Percentiles rank a stretch among this genome's conserved stretches.
Evolutionary conservation across 2,329 filamentous ascomycete genomes (phyloP).

Genomic region (Ophiostoma sp.): DNA sequence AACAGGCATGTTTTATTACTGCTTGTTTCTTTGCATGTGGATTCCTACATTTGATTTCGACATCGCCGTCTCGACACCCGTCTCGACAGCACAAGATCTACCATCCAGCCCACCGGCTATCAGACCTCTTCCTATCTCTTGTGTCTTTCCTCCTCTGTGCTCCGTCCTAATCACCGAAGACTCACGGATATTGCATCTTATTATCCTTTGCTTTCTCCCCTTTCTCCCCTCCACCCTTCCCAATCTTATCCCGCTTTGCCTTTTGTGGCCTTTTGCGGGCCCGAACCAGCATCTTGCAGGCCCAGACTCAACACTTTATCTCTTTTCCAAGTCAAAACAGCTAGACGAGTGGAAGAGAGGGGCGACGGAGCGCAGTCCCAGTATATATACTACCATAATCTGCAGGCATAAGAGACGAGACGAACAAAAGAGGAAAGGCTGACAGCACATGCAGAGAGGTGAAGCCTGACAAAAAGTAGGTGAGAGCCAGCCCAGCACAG

Average conservation of each 20-base stretch:
- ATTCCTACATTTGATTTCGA: no score
- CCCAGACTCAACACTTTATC: conserved; percentile 6
- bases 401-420: conserved; percentile 3
- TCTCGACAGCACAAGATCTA: not conserved
- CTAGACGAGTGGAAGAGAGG: not conserved
- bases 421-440: conserved; percentile 2
- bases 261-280: conserved; percentile 20
- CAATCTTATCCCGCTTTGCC: conserved; percentile 18
- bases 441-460: not conserved
- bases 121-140: not conserved
- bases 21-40: not conserved
- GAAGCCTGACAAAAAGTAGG: not conserved
- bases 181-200: not conserved
- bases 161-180: not conserved
- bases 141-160: not conserved
- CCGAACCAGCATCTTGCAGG: not conserved
- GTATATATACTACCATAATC: conserved; percentile 11
- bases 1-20: not conserved
- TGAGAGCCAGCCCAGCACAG: not conserved
- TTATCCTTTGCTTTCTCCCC: not conserved
- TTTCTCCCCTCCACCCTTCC: not conserved
- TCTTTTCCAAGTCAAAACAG: not conserved
- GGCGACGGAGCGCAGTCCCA: not conserved
- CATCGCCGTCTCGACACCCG: no score
- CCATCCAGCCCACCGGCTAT: not conserved